Evolutionary conservation across 805 yeast genomes (phyloP).

Genomic region (Saccharomyces jurei): DNA sequence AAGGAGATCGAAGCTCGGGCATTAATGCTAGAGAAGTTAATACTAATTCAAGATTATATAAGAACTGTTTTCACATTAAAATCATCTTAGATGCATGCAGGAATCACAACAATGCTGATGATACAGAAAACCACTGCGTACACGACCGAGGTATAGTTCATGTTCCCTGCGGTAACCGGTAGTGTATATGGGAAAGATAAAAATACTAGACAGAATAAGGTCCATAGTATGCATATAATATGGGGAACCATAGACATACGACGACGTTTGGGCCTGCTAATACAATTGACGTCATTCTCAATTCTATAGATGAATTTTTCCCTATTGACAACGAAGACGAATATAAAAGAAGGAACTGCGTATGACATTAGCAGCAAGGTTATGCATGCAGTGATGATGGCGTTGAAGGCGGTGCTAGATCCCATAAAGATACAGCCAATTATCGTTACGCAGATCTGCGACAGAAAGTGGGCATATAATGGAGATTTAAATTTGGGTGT

Average conservation of each 20-base stretch:
- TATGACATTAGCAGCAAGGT: slow-evolving; percentile 52
- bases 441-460: slow-evolving; percentile 43
- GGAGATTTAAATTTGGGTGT: slow-evolving; percentile 46
- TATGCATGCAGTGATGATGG: slow-evolving; percentile 55
- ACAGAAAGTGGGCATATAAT: slow-evolving; percentile 49
- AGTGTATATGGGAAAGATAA: slow-evolving; percentile 45
- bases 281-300: background rate
- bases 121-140: slow-evolving; percentile 23
- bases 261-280: background rate
- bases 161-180: slow-evolving; percentile 43
- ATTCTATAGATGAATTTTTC: slow-evolving; percentile 28
- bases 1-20: background rate
- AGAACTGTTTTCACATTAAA: background rate
- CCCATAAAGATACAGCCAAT: slow-evolving; percentile 59
- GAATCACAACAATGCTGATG: background rate
- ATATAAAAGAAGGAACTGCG: slow-evolving; percentile 38
- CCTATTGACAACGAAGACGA: slow-evolving; percentile 41
- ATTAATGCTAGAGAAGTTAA: background rate
- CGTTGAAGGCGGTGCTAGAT: slow-evolving; percentile 58
- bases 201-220: slow-evolving; percentile 41
- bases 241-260: slow-evolving; percentile 21
- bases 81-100: background rate
- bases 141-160: slow-evolving; percentile 50
- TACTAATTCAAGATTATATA: background rate
- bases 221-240: slow-evolving; percentile 39